Evolutionary conservation across 2,329 filamentous ascomycete species (phyloP), one percentile per base, ranked within the genome.

Genomic region (Aureobasidium lini): DNA sequence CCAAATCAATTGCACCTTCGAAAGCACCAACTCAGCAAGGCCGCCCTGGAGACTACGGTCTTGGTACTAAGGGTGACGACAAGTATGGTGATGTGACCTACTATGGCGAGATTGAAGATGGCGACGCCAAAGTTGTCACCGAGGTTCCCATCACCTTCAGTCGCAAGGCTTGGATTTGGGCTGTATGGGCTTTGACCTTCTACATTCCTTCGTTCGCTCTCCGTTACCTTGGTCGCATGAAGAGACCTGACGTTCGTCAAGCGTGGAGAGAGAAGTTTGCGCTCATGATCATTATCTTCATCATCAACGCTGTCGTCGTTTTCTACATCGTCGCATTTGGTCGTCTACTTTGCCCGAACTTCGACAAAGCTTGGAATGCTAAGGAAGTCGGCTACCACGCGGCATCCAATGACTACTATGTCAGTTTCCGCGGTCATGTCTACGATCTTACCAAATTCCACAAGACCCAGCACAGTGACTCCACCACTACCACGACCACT

Each of bases 181-280:
- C 94, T 42, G 89, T 94, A 3, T 97, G 92, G 91, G 82, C 83
- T 1, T 65, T 95, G 50, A 99, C 94, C 0, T 97, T 90, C 71
- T 97, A 89, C 88, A 94, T 96, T 65, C 94, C 94, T 0, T 97
- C 93, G 0, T 88, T 90, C 49, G 65, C 89, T 2, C 84, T 99
- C 15, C 82, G 83, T n/a, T 87, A 81, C 61, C 69, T 97, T 60
- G 94, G 94, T 34, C 89, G 93, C 23, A 99, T 99, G 94, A 95
- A 95, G 76, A 86, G 94, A 59, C 94, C 92, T 1, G 94, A 99
- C 75, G 90, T 99, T 8, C 89, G 94, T 29, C 89, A 96, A 84
- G 94, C 94, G 0, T 99, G 94, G 94, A 84, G 94, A 73, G 94
- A 99, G 70, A 99, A 99, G 75, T 54, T 99, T 10, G 87, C 94